Conservation (phyloP, 768 basidiomycete species). For the Hypholoma fasciculare region DNA sequence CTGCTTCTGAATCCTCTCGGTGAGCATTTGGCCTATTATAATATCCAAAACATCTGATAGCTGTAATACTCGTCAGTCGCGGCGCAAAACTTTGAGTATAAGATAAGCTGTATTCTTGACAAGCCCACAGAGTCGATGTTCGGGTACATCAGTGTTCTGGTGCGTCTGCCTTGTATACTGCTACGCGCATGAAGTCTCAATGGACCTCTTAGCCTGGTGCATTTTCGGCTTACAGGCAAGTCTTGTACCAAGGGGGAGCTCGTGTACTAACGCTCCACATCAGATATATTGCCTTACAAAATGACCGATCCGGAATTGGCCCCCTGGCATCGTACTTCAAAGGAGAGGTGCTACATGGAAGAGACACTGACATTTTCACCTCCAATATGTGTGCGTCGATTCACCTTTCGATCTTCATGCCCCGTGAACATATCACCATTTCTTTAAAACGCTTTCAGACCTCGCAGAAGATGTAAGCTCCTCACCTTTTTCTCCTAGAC, state of each 20-base stretch:
- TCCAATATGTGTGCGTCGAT: conserved; percentile 87
- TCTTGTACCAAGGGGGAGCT: neutral
- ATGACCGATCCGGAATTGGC: conserved; percentile 77
- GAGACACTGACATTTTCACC: conserved; percentile 89
- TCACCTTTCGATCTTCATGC: neutral
- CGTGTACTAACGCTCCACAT: neutral
- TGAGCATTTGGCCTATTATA: conserved; percentile 26
- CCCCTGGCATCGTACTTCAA: conserved; percentile 97
- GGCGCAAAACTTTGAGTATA: conserved; percentile 96
- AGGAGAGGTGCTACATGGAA: conserved; percentile 84
- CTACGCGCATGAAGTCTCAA: neutral
- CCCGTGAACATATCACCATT: conserved; percentile 5
- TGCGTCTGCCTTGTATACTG: conserved; percentile 27
- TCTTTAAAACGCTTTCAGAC: conserved; percentile 42
- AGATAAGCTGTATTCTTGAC: conserved; percentile 87
- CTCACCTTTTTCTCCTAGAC: neutral
- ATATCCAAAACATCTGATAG: neutral
- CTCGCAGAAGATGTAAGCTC: conserved; percentile 86
- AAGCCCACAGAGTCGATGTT: conserved; percentile 88
- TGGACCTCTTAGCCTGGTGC: conserved; percentile 70
- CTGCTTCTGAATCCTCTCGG: conserved; percentile 83
- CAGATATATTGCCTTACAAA: conserved; percentile 86
- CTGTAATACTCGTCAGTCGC: conserved; percentile 53
- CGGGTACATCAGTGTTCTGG: conserved; percentile 95
- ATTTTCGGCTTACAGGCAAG: conserved; percentile 83